Evolutionary conservation across 768 basidiomycete species (phyloP).

Genomic region (Mycena rebaudengoi): DNA sequence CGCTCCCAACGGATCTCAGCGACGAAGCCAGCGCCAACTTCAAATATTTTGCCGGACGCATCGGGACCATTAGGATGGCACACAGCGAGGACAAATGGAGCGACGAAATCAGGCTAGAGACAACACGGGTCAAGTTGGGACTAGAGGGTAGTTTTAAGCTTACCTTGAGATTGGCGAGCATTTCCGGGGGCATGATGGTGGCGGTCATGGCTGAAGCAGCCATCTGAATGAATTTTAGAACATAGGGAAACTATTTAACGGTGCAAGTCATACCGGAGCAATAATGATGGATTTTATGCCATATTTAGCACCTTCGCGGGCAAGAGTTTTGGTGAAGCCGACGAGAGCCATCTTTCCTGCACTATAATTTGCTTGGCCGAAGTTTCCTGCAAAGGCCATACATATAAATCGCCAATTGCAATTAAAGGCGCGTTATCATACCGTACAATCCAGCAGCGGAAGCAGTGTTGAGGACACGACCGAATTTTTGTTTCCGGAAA

Average conservation of each 20-base stretch:
- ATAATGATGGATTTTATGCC: constrained; percentile 88
- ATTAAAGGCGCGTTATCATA: constrained; percentile 45
- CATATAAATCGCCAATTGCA: neutral
- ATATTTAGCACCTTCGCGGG: constrained; percentile 92
- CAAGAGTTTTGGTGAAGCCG: constrained; percentile 91
- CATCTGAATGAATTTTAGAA: constrained; percentile 55
- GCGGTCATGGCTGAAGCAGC: constrained; percentile 98
- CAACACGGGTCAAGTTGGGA: constrained; percentile 7
- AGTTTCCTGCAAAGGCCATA: constrained; percentile 68
- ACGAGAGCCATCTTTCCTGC: constrained; percentile 98
- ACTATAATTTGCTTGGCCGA: constrained; percentile 97
- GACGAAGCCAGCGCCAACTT: constrained; percentile 92
- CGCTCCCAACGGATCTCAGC: constrained; percentile 95
- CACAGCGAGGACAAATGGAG: constrained; percentile 90
- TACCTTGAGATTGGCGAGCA: constrained; percentile 88
- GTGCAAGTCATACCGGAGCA: constrained; percentile 72
- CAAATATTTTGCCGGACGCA: constrained; percentile 85
- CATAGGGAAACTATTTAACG: neutral
- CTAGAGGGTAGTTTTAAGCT: neutral
- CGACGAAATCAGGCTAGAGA: constrained; percentile 85
- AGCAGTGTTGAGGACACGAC: constrained; percentile 92
- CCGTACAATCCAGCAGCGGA: constrained; percentile 95
- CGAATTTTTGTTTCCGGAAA: constrained; percentile 95
- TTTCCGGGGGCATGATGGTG: constrained; percentile 93
- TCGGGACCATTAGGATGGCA: constrained; percentile 86